Conservation (phyloP, 75 land plant species). For the Pinus albicaulis region DNA sequence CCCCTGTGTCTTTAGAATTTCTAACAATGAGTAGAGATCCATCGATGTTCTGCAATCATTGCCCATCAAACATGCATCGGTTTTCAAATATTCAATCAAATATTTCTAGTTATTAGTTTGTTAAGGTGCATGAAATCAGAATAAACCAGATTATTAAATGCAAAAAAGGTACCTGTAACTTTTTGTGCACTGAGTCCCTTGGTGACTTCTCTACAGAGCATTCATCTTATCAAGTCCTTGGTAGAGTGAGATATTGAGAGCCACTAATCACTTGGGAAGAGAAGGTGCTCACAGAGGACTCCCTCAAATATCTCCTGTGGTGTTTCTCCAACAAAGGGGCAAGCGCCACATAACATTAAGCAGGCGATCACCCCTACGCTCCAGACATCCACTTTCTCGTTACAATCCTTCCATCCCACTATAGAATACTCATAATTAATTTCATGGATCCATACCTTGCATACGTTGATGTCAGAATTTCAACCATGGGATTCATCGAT, state of each 20-base stretch:
- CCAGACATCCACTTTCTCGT: slow-evolving; percentile 75
- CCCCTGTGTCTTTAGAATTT: no score
- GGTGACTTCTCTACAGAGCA: slow-evolving; percentile 57
- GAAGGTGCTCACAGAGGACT: slow-evolving; percentile 50
- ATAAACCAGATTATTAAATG: no score
- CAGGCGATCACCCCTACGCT: slow-evolving; percentile 72
- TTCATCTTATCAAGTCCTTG: slow-evolving; percentile 57
- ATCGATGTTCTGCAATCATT: no score
- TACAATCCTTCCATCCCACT: slow-evolving; percentile 50
- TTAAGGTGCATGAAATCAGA: no score
- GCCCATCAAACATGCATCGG: no score
- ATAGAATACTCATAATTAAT: slow-evolving; percentile 64
- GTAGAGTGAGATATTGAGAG: slow-evolving; percentile 38
- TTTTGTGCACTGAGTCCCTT: slow-evolving; percentile 57
- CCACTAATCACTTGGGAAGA: slow-evolving; percentile 55
- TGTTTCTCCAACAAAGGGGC: slow-evolving; percentile 65
- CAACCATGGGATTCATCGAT: no score
- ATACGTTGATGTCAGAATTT: not conserved
- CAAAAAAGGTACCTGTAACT: slow-evolving; percentile 37
- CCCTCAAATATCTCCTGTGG: slow-evolving; percentile 60
- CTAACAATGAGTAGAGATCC: no score
- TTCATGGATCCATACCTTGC: slow-evolving; percentile 20
- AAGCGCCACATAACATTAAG: slow-evolving; percentile 50
- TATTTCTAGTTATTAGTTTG: no score
- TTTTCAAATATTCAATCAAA: no score